phyloP scores from a whole-genome alignment of 2,329 filamentous ascomycete genomes.

The Fusarium sulawesiense region DNA sequence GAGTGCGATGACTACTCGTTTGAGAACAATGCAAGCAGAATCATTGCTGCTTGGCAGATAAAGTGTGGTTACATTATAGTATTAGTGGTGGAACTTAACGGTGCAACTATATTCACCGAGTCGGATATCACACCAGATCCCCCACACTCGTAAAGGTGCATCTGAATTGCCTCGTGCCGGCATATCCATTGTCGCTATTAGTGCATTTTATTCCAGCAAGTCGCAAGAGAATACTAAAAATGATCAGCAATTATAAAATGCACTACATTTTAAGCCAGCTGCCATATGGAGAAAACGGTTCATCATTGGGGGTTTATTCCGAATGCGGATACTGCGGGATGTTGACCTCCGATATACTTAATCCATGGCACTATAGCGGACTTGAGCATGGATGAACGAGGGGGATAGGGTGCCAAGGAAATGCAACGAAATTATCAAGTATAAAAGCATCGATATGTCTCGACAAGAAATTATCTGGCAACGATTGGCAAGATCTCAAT shows the following conservation, averaged over 20 bases:
- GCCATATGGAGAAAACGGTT: neutral
- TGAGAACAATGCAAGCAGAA: neutral
- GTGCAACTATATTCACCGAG: neutral
- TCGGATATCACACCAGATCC: neutral
- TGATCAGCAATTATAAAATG: neutral
- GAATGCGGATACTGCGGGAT: slow-evolving; percentile 28
- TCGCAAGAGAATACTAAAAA: neutral
- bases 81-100: slow-evolving; percentile 6
- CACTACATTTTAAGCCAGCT: neutral
- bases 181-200: neutral
- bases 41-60: neutral
- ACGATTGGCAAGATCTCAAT: neutral
- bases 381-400: neutral
- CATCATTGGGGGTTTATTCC: slow-evolving; percentile 10
- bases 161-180: neutral
- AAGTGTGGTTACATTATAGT: neutral
- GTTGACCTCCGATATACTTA: slow-evolving; percentile 30
- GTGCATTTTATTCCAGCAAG: neutral
- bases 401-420: neutral
- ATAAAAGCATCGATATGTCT: slow-evolving; percentile 15
- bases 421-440: neutral
- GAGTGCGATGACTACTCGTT: neutral
- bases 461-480: neutral
- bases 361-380: slow-evolving; percentile 16
- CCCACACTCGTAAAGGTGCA: neutral